Evolutionary conservation across 1,284 basidiomycete species (phyloP), one percentile per base, ranked within the genome.

Genomic region (Mixia osmundae): DNA sequence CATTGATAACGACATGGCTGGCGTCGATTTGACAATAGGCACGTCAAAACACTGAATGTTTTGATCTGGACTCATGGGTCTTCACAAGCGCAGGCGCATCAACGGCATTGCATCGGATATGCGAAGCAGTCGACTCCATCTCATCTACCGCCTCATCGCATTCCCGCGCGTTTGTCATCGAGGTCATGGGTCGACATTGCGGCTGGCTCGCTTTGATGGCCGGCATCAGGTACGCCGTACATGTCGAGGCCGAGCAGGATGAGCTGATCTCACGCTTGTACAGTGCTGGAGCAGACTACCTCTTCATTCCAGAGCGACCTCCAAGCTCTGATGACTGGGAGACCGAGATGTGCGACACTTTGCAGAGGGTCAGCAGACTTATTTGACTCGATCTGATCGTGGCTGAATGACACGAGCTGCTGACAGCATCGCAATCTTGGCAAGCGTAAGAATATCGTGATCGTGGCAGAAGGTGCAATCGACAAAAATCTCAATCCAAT

Each of bases 181-280:
- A 97, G 55, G 89, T 97, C 43, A 99, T 97, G 91, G 91, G 91
- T 19, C 64, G 89, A 33, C 80, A 95, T 54, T 97, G 91, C 54
- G 91, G 91, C 24, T 97, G 87, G 91, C 66, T 97, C 19, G 85
- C 89, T 1, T 62, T 95, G 26, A 68, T 87, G 56, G 87, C 87
- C 5, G 85, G 79, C 45, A 74, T 95, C 31, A 79, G 77, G 67
- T 76, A 50, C 42, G 66, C 51, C 2, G 19, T 28, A 22, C 21
- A 26, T 21, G 37, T 16, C 19, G 35, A 25, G 21, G 3, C 11
- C 25, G n/a, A 6, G 33, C n/a, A 16, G 8, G 12, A 34, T 29
- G 28, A 27, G 36, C 22, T 20, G 24, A 34, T 50, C 30, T 54
- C 38, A 5, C 23, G 14, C 26, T 29, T 29, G 25, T 41, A 11